Evolutionary conservation across 441 rosid species (phyloP), one percentile per base, ranked within the genome.

Genomic region (Codiaeum variegatum): DNA sequence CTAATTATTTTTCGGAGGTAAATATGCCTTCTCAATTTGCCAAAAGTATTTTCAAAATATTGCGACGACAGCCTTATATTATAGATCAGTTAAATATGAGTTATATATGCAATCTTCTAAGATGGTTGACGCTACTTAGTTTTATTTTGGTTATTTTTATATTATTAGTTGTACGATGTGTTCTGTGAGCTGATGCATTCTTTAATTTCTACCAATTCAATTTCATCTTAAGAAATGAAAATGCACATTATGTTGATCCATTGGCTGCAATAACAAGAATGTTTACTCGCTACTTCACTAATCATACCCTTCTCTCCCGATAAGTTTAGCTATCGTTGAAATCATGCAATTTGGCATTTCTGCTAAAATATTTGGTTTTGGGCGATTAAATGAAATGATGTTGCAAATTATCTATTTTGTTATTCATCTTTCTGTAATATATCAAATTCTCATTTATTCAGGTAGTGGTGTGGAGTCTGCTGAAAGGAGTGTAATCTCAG

Each of bases 381-480:
- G 7, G 3, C 4, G 18, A 26, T 49, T 16, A 42, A 15, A 55
- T 16, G 54, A 73, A 8, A 19, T 31, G 16, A 56, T 65, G 65
- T 40, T 64, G 60, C 15, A 24, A 15, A 11, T 52, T 52, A 11
- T 29, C 29, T 18, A 21, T 51, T 52, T 72, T 24, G n/a, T 63
- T 62, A 8, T 56, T 16, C 18, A 62, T 46, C 72, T 21, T 67
- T 68, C 56, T 62, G 15, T 12, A 52, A 68, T 66, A 62, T 42
- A 42, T 66, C 61, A 3, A 55, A 61, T 9, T 16, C 66, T 76
- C 75, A 26, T 69, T 73, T 73, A 31, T 76, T 71, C 77, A 91
- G 96, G 85, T 94, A 32, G 86, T 91, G 98, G 98, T 2, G 97
- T 92, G 77, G 98, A 94, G 78, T 97, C 97, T 74, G 92, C 98